phyloP scores from a whole-genome alignment of 768 basidiomycete species.

The Peribolospora kevripleyi region DNA sequence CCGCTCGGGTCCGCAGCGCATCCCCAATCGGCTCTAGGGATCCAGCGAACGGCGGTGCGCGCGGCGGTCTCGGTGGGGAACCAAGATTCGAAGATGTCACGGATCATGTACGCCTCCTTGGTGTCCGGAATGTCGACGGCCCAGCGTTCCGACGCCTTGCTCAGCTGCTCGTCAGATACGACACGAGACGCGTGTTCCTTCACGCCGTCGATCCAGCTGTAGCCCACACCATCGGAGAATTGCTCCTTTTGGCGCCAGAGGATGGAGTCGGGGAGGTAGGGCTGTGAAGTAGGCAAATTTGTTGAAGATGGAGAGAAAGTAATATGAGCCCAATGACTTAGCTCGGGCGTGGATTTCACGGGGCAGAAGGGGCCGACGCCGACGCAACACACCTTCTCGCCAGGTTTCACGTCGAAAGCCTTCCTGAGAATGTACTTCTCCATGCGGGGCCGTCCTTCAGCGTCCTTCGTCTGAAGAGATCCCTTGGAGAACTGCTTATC shows the following conservation, averaged over 20 bases:
- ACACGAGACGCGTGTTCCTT: slow-evolving; percentile 56
- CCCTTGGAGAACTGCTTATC: slow-evolving; percentile 79
- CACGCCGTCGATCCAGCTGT: slow-evolving; percentile 31
- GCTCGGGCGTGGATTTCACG: neutral
- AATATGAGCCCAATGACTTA: neutral
- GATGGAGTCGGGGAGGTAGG: slow-evolving; percentile 80
- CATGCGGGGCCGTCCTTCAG: slow-evolving; percentile 72
- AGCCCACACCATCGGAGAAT: slow-evolving; percentile 60
- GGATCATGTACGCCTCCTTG: slow-evolving; percentile 84
- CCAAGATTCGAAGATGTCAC: slow-evolving; percentile 66
- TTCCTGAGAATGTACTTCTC: slow-evolving; percentile 97
- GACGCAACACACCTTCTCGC: slow-evolving; percentile 32
- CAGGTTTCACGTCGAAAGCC: slow-evolving; percentile 56
- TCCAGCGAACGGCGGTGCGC: slow-evolving; percentile 63
- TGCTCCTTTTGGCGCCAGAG: slow-evolving; percentile 99
- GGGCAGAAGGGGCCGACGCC: neutral
- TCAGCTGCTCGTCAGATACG: slow-evolving; percentile 62
- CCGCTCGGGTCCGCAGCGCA: slow-evolving; percentile 86
- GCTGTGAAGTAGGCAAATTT: slow-evolving; percentile 11
- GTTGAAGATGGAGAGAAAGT: neutral
- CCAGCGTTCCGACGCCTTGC: slow-evolving; percentile 48
- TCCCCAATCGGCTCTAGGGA: slow-evolving; percentile 54
- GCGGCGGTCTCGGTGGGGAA: slow-evolving; percentile 75
- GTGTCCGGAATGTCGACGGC: slow-evolving; percentile 63
- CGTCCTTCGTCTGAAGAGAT: slow-evolving; percentile 42